Base-by-base conservation (phyloP, 2,329 filamentous ascomycete genomes). In the Hypomyces rosellus region DNA sequence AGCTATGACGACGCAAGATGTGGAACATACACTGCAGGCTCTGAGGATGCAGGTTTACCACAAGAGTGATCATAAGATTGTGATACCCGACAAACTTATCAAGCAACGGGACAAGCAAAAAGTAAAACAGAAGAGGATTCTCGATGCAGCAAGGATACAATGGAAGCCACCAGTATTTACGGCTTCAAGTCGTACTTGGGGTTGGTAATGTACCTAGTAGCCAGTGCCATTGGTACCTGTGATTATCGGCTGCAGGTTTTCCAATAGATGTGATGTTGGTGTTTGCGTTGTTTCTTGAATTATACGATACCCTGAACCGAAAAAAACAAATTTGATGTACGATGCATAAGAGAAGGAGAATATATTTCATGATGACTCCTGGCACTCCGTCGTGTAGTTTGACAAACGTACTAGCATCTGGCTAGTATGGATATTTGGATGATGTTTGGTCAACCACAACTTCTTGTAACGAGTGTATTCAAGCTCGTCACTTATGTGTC, bases 161-260 rank as follows among this genome's bases (percentile, higher is more conserved):
- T 99, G 93, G 93, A 97, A 95, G 69, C 92, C 93, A 11, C 93
- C 93, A 0, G 88, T 96, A 0, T 97, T 97, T 64, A 91, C 86
- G 22, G 91, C 92, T 1, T 88, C 87, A 13, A 88, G 83, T 59
- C 80, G 92, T 60, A 97, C 92, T 12, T 97, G 93, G 93, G 95
- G 91, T 54, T 97, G 92, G 92, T 96, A 74, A 46, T 46, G 20
- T 20, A 20, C 20, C 20, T 20, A 20, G 20, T 20, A 20, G 20
- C 20, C 20, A 20, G 20, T 20, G 45, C 4, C 18, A 6, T 30
- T 11, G 9, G 25, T 30, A 41, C 13, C 34, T 14, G 18, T 40
- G 25, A 33, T 25, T 38, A 16, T 38, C n/a, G 14, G 13, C 14
- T 38, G 12, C 12, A 38, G 12, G 14, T 38, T n/a, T 38, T n/a